Percentiles rank a stretch among this genome's conserved stretches.
Evolutionary conservation across 805 yeast genomes (phyloP).

Genomic region (Kazachstania taianensis): DNA sequence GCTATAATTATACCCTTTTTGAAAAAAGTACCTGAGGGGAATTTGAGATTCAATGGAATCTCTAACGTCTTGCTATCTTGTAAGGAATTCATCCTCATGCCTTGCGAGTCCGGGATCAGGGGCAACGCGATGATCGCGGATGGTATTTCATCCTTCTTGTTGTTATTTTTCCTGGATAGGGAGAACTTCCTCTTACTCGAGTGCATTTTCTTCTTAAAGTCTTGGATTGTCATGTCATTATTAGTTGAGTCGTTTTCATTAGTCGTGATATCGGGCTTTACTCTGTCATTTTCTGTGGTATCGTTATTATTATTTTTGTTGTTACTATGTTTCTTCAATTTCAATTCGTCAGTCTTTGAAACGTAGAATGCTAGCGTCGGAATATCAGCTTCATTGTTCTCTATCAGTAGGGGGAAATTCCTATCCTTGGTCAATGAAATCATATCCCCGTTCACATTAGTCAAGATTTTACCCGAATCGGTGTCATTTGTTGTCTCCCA

Average conservation of each 20-base stretch:
- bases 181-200: background rate
- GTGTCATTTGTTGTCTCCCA: slow-evolving; percentile 21
- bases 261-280: slow-evolving; percentile 4
- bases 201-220: background rate
- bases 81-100: slow-evolving; percentile 21
- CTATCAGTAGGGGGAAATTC: slow-evolving; percentile 18
- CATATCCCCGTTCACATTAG: slow-evolving; percentile 18
- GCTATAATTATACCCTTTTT: slow-evolving; percentile 56
- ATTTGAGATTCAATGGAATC: slow-evolving; percentile 33
- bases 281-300: background rate
- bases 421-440: slow-evolving; percentile 13
- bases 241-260: slow-evolving; percentile 5
- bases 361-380: slow-evolving; percentile 19
- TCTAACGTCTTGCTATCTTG: slow-evolving; percentile 12
- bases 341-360: background rate
- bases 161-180: background rate
- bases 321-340: too few species aligned
- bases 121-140: slow-evolving; percentile 31
- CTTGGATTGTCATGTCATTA: too few species aligned
- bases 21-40: slow-evolving; percentile 53
- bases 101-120: slow-evolving; percentile 24
- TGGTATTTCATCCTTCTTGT: background rate
- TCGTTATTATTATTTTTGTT: background rate
- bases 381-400: slow-evolving; percentile 18
- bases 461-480: slow-evolving; percentile 7